A percentile compares a stretch with the other conserved stretches of the same genome.
phyloP scores from a whole-genome alignment of 164 flowering plant genomes.

The Magnolia officinalis region DNA sequence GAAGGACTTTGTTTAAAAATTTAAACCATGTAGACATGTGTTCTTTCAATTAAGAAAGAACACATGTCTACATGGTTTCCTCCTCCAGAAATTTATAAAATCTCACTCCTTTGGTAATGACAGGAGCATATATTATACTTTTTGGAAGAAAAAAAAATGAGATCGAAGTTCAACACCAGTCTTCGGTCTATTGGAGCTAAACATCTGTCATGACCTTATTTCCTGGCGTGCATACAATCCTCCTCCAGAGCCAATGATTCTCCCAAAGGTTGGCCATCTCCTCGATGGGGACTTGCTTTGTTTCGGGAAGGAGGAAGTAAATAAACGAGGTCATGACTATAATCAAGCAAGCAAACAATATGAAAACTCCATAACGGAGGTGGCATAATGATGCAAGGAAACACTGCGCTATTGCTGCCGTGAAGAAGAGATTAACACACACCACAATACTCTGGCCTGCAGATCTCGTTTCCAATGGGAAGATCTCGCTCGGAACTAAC shows the following conservation, averaged over 20 bases:
- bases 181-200: background rate
- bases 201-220: background rate
- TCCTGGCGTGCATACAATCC: slow-evolving; percentile 9
- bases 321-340: slow-evolving; percentile 63
- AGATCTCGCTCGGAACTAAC: slow-evolving; percentile 92
- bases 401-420: slow-evolving; percentile 74
- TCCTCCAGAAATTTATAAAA: no score
- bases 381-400: slow-evolving; percentile 80
- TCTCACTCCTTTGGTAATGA: background rate
- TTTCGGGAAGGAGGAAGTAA: slow-evolving; percentile 83
- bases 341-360: slow-evolving; percentile 69
- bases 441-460: slow-evolving; percentile 92
- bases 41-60: no score
- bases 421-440: slow-evolving; percentile 77
- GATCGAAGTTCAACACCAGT: background rate
- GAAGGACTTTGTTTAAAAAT: no score
- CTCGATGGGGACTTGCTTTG: slow-evolving; percentile 90
- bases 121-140: background rate
- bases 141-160: background rate
- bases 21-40: no score
- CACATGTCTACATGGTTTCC: no score
- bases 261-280: slow-evolving; percentile 59
- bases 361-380: slow-evolving; percentile 70
- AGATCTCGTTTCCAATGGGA: slow-evolving; percentile 85
- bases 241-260: slow-evolving; percentile 78